Evolutionary conservation across 352 stramenopile species (phyloP).

Genomic region (Globisporangium ultimum): DNA sequence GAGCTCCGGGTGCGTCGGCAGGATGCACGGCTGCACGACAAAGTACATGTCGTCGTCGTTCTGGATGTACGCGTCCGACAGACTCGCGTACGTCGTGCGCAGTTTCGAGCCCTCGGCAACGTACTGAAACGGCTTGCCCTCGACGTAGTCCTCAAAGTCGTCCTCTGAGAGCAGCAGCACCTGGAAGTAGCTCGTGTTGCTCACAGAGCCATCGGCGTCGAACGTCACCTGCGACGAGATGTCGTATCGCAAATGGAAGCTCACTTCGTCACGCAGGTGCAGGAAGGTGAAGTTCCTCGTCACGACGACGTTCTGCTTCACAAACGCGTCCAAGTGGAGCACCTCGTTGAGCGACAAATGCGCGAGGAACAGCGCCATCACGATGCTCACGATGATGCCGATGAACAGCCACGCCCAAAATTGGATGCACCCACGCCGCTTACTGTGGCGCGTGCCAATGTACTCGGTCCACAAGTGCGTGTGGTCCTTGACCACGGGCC

Average conservation of each 20-base stretch:
- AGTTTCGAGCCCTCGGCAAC: constrained; percentile 30
- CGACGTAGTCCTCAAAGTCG: constrained; percentile 46
- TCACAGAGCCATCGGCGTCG: constrained; percentile 12
- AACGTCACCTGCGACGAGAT: constrained; percentile 18
- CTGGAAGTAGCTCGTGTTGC: constrained; percentile 40
- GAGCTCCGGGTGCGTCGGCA: constrained; percentile 25
- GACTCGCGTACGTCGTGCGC: constrained; percentile 44
- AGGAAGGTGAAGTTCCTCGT: constrained; percentile 55
- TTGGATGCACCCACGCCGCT: constrained; percentile 29
- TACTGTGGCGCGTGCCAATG: constrained; percentile 44
- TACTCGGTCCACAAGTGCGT: constrained; percentile 42
- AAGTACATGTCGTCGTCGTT: constrained; percentile 60
- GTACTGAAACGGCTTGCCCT: constrained; percentile 41
- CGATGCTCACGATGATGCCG: constrained; percentile 26
- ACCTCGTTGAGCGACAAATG: constrained; percentile 48
- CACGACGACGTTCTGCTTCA: constrained; percentile 42
- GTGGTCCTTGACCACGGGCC: constrained; percentile 26
- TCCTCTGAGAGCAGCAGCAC: constrained; percentile 52
- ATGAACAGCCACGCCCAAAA: constrained; percentile 35
- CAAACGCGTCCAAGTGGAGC: constrained; percentile 62
- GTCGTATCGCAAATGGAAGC: constrained; percentile 55
- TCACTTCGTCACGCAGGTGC: constrained; percentile 58
- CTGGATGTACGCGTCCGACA: constrained; percentile 43
- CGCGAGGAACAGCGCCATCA: constrained; percentile 29
- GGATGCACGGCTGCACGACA: constrained; percentile 47